phyloP scores from a whole-genome alignment of 257 asterid species.

The Anisodus acutangulus region DNA sequence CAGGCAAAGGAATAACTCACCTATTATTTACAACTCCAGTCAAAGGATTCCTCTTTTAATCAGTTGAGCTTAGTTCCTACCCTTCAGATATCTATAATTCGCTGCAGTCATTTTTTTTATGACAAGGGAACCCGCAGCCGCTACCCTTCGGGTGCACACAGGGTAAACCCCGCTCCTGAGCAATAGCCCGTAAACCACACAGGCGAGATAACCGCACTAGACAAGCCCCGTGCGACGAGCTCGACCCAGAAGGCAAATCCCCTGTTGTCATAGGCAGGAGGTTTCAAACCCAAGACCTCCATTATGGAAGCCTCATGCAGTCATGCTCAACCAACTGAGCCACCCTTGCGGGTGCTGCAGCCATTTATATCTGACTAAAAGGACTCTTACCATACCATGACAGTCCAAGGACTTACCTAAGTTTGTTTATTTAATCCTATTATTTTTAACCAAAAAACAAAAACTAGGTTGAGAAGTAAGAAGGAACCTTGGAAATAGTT shows the following conservation, averaged over 20 bases:
- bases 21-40: neutral
- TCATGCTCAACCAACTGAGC: too few species aligned
- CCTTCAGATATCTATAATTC: neutral
- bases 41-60: neutral
- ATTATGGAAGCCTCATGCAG: too few species aligned
- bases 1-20: neutral
- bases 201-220: too few species aligned
- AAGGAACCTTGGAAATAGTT: constrained; percentile 40
- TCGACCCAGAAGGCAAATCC: too few species aligned
- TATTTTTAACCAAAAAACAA: neutral
- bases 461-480: neutral
- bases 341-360: neutral
- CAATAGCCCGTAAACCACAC: too few species aligned
- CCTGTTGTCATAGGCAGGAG: too few species aligned
- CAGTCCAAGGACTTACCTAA: neutral
- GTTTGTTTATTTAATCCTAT: neutral
- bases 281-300: too few species aligned
- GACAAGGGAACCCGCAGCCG: too few species aligned
- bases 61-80: neutral
- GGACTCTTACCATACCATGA: neutral
- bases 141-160: too few species aligned
- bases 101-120: too few species aligned
- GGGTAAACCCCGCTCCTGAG: too few species aligned
- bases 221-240: too few species aligned
- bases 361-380: neutral